Percentiles rank a stretch among this genome's conserved stretches.
phyloP scores from a whole-genome alignment of 2,329 filamentous ascomycete genomes.

The Aspergillus fumigatus region DNA sequence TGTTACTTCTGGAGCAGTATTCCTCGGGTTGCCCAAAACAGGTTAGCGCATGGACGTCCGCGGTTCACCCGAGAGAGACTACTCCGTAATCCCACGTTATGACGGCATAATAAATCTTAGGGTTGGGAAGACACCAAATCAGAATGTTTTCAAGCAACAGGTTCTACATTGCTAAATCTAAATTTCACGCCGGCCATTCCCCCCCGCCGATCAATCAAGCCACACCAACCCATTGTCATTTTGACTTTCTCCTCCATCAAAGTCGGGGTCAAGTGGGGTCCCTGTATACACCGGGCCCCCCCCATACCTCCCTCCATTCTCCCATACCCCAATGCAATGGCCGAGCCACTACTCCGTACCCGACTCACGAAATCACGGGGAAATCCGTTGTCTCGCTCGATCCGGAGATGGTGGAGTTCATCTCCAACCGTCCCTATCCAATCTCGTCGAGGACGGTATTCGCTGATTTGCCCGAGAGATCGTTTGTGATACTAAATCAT shows the following conservation, averaged over 20 bases:
- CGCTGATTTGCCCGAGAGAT: neutral
- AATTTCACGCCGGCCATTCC: neutral
- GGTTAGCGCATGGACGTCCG: slow-evolving; percentile 8
- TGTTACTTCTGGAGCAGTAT: neutral
- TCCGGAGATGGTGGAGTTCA: slow-evolving; percentile 16
- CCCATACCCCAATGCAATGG: neutral
- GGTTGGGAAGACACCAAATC: neutral
- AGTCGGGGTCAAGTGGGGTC: neutral
- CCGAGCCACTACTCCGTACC: neutral
- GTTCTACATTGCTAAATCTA: neutral
- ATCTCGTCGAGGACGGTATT: neutral
- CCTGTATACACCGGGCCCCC: neutral
- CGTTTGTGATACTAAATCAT: slow-evolving; percentile 1
- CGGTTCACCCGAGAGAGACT: neutral
- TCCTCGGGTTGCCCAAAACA: slow-evolving; percentile 16
- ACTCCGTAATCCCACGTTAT: neutral
- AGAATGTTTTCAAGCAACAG: neutral
- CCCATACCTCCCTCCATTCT: too few species aligned
- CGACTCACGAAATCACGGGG: slow-evolving; percentile 4
- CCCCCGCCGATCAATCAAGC: slow-evolving; percentile 3
- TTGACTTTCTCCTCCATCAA: neutral
- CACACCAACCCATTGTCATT: neutral
- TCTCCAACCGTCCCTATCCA: neutral
- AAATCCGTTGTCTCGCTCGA: slow-evolving; percentile 5
- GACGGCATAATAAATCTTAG: slow-evolving; percentile 7